Conservation (phyloP, 108 stramenopile genomes). For the Mediolabrus comicus region DNA sequence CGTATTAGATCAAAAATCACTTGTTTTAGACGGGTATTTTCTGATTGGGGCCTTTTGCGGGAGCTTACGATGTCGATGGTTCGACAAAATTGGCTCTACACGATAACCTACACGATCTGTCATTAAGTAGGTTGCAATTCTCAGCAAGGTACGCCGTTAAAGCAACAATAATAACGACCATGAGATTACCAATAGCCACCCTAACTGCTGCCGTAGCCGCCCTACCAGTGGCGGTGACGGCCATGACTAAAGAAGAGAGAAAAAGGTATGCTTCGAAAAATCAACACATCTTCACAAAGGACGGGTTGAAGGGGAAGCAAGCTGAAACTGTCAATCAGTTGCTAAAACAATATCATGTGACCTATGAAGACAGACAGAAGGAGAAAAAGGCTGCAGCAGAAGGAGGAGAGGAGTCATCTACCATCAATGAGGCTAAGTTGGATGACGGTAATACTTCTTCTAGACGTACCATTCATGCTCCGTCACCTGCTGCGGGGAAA, state of each 20-base stretch:
- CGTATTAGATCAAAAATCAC: not conserved
- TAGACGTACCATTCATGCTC: not conserved
- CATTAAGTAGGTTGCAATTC: too few relatives aligned
- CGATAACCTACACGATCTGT: too few relatives aligned
- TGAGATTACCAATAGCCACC: not conserved
- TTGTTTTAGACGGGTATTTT: not conserved
- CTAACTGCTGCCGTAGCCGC: not conserved
- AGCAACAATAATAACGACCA: not conserved
- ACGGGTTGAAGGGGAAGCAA: not conserved
- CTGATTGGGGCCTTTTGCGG: not conserved
- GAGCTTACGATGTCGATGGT: not conserved
- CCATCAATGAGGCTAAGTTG: not conserved
- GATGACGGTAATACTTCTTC: not conserved
- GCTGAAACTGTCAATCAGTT: not conserved
- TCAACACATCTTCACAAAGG: not conserved
- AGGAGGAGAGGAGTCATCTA: not conserved
- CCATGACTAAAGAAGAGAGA: not conserved
- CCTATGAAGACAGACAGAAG: not conserved
- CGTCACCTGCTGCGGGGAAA: not conserved
- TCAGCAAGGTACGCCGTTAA: not conserved
- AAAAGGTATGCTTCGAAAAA: not conserved
- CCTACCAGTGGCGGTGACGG: not conserved
- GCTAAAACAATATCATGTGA: not conserved
- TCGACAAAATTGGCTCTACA: not conserved
- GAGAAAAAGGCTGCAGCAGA: not conserved